phyloP scores from a whole-genome alignment of 1,284 basidiomycete species.

The Heterobasidion parviporum region DNA sequence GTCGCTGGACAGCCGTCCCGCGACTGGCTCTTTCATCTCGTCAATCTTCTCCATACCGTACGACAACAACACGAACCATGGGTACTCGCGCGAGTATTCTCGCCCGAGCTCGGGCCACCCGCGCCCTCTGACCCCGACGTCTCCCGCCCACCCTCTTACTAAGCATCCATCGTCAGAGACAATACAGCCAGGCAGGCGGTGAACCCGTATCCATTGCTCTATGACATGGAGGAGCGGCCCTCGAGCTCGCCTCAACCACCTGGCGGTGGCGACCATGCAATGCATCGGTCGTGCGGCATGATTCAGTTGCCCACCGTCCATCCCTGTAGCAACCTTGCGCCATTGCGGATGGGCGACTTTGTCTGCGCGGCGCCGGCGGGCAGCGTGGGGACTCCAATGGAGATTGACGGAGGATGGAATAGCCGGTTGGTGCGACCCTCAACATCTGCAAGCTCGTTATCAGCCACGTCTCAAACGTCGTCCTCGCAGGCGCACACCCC shows the following conservation, averaged over 20 bases:
- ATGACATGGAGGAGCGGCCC: slow-evolving; percentile 50
- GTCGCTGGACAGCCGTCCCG: slow-evolving; percentile 75
- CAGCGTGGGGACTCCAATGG: slow-evolving; percentile 17
- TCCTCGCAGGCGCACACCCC: slow-evolving; percentile 75
- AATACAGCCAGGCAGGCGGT: slow-evolving; percentile 73
- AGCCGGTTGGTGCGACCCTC: slow-evolving; percentile 49
- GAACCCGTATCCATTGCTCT: slow-evolving; percentile 75
- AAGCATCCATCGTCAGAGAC: slow-evolving; percentile 59
- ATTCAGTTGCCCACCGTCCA: slow-evolving; percentile 66
- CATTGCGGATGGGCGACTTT: slow-evolving; percentile 58
- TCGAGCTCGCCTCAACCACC: slow-evolving; percentile 64
- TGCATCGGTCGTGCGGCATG: slow-evolving; percentile 71
- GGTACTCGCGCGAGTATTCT: slow-evolving; percentile 50
- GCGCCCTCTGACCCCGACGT: slow-evolving; percentile 33
- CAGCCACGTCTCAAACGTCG: slow-evolving; percentile 60
- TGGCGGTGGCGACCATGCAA: slow-evolving; percentile 36
- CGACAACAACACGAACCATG: slow-evolving; percentile 41
- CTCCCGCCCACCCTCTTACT: slow-evolving; percentile 56
- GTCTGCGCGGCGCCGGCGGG: slow-evolving; percentile 59
- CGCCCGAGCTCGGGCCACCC: slow-evolving; percentile 67
- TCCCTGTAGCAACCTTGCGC: slow-evolving; percentile 40
- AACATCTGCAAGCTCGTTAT: slow-evolving; percentile 65
- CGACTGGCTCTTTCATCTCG: slow-evolving; percentile 74
- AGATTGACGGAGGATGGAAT: slow-evolving; percentile 14
- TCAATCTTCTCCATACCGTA: slow-evolving; percentile 68